Evolutionary conservation across 176 grass and related monocot genomes (phyloP), one percentile per base, ranked within the genome.

Genomic region (Metroxylon sagu): DNA sequence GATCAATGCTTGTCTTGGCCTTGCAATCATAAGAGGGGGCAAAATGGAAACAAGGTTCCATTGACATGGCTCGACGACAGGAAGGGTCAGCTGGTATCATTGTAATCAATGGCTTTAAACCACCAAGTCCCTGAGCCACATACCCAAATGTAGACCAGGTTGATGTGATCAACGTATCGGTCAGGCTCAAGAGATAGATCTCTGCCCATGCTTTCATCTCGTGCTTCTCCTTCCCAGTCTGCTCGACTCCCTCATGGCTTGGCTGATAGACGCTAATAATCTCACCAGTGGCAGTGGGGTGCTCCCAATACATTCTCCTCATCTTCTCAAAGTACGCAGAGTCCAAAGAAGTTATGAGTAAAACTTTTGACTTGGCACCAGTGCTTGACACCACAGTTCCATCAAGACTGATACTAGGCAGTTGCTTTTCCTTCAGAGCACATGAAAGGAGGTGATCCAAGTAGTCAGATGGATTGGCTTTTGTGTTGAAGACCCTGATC

Each of bases 401-500:
- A 6, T 14, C 4, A 6, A 0, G 53, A 1, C 5, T 27, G 10
- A 79, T 51, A 31, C 68, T 69, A 0, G 89, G 89, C 6, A 95
- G 61, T n/a, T 89, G 57, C 2, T 61, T 70, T 3, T 89, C 75
- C 29, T 83, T 71, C 31, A 66, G 58, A 0, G 76, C 56, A 62
- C 89, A 95, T 15, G 57, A 60, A 10, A 80, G 28, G 48, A 95
- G 82, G 35, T 79, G 78, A 0, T 79, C 79, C 71, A 89, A 60
- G 54, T 59, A 78, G 5, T 89, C 85, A 52, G 77, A 82, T 18
- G 78, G 49, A 15, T 81, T 60, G 10, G 85, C 78, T 84, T 87
- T n/a, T n/a, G n/a, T n/a, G n/a, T n/a, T n/a, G n/a, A n/a, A n/a
- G n/a, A n/a, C n/a, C n/a, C n/a, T n/a, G n/a, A n/a, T n/a, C n/a